Percentiles rank a stretch among this genome's conserved stretches.
Evolutionary conservation across 108 stramenopile species (phyloP).

Genomic region (Bacterosira constricta): DNA sequence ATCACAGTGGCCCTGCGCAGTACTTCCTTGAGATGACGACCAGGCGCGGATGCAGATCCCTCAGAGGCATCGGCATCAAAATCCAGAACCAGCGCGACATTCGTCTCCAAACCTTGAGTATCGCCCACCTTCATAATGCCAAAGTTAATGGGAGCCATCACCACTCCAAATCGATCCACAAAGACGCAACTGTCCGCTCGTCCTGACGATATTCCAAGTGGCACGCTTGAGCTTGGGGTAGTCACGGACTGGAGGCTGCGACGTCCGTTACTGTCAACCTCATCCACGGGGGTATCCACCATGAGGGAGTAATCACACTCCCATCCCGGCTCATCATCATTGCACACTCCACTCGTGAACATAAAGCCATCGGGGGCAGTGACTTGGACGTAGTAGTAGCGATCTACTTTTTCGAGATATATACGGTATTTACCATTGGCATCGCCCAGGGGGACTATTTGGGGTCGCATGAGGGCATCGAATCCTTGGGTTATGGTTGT

Average conservation of each 20-base stretch:
- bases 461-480: no score
- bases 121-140: conserved; percentile 24
- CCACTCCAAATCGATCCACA: conserved; percentile 4
- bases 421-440: background rate
- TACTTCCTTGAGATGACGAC: conserved; percentile 1
- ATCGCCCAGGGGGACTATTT: no score
- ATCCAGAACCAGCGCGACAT: conserved; percentile 13
- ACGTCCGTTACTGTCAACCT: no score
- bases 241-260: no score
- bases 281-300: no score
- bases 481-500: no score
- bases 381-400: conserved; percentile 33
- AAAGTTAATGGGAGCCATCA: background rate
- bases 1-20: conserved; percentile 7
- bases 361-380: conserved; percentile 26
- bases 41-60: background rate
- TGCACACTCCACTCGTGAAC: conserved; percentile 34
- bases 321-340: conserved; percentile 22
- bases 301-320: conserved; percentile 10
- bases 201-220: conserved; percentile 4
- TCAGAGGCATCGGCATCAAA: conserved; percentile 2
- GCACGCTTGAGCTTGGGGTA: no score
- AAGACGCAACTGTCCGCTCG: background rate
- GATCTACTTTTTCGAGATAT: background rate
- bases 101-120: background rate